Evolutionary conservation across 345 rosid species (phyloP).

Genomic region (thale cress (Arabidopsis thaliana)): TAIR10.1 NC_003070.9:17916001-17916500

Average conservation of each 20-base stretch:
- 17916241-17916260: not conserved
- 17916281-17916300: not conserved
- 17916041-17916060: not conserved
- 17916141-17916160: not conserved
- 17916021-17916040: not conserved
- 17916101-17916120: not conserved
- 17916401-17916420: not conserved
- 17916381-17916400: slow-evolving; percentile 26
- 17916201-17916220: no score
- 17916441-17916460: not conserved
- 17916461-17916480: not conserved
- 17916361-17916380: not conserved
- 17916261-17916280: not conserved
- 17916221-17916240: not conserved
- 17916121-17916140: not conserved
- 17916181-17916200: not conserved
- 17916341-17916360: not conserved
- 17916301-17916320: not conserved
- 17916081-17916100: not conserved
- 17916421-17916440: not conserved
- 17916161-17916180: not conserved
- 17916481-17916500: not conserved
- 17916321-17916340: not conserved
- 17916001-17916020: slow-evolving; percentile 10
- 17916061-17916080: not conserved